Percentiles rank a stretch among this genome's conserved stretches.
Evolutionary conservation across 163 green algal species (phyloP).

Genomic region (Scenedesmus sp.): DNA sequence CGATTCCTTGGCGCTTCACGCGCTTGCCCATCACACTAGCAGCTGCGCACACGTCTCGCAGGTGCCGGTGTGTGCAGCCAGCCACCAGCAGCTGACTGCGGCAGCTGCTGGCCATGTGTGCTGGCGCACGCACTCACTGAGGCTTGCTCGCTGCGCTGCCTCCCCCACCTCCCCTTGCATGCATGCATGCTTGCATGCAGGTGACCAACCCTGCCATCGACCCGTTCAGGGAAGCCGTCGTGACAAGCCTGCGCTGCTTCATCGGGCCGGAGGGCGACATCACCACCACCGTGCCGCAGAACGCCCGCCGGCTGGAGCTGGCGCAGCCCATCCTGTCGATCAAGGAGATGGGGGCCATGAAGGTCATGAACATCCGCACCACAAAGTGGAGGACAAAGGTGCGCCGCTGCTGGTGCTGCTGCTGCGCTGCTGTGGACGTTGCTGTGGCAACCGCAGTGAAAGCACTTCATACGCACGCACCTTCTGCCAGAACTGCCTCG

Average conservation of each 20-base stretch:
- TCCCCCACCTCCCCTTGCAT: not conserved
- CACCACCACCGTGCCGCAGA: constrained; percentile 67
- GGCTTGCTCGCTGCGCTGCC: not conserved
- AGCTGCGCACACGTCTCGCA: no score
- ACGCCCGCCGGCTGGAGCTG: constrained; percentile 87
- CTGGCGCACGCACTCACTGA: no score
- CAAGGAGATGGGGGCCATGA: constrained; percentile 62
- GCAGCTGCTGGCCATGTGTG: no score
- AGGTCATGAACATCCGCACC: constrained; percentile 71
- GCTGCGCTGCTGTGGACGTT: not conserved
- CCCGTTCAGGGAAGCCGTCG: constrained; percentile 95
- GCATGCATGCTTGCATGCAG: constrained; percentile 58
- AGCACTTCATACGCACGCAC: no score
- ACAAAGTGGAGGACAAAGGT: constrained; percentile 78
- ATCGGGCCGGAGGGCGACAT: constrained; percentile 96
- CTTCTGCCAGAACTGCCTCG: no score
- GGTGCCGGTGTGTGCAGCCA: no score
- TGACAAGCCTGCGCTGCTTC: constrained; percentile 94
- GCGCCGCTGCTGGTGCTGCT: no score
- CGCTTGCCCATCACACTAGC: no score
- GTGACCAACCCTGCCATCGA: constrained; percentile 98
- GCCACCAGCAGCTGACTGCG: no score
- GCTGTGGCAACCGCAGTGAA: not conserved
- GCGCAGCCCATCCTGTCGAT: constrained; percentile 86
- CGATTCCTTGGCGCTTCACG: no score